A percentile compares a stretch with the other conserved stretches of the same genome.
phyloP scores from a whole-genome alignment of 371 early-diverging fungal species.

The Mortierella sp. region DNA sequence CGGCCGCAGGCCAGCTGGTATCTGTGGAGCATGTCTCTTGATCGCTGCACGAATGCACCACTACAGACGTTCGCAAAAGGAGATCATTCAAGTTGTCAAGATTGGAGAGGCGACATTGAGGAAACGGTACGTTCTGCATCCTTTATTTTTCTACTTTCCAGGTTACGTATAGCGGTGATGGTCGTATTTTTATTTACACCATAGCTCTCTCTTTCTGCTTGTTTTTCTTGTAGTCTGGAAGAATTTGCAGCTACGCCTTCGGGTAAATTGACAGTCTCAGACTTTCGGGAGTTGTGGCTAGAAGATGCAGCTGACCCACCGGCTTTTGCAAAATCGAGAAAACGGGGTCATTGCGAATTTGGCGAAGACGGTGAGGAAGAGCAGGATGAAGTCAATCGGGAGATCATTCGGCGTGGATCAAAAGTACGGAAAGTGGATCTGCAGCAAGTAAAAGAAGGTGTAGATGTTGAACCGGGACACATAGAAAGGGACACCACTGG shows the following conservation, averaged over 20 bases:
- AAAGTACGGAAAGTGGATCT: slow-evolving; percentile 18
- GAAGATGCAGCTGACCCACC: slow-evolving; percentile 94
- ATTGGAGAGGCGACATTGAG: slow-evolving; percentile 93
- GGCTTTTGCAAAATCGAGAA: slow-evolving; percentile 73
- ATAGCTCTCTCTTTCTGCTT: too few relatives aligned
- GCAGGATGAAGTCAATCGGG: slow-evolving; percentile 32
- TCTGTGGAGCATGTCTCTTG: slow-evolving; percentile 97
- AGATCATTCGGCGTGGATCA: slow-evolving; percentile 31
- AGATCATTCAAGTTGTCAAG: slow-evolving; percentile 94
- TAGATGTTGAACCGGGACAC: slow-evolving; percentile 14
- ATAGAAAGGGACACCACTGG: slow-evolving; percentile 16
- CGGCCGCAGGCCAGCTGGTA: slow-evolving; percentile 98
- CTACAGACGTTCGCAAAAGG: slow-evolving; percentile 85
- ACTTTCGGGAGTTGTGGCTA: slow-evolving; percentile 92
- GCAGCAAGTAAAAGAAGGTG: slow-evolving; percentile 33
- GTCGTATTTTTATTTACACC: too few relatives aligned
- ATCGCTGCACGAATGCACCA: slow-evolving; percentile 97
- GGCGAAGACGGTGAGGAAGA: slow-evolving; percentile 34
- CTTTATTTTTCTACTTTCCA: too few relatives aligned
- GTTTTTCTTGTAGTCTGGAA: slow-evolving; percentile 65
- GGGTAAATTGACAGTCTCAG: slow-evolving; percentile 84
- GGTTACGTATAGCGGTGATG: too few relatives aligned
- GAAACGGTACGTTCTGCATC: slow-evolving; percentile 64
- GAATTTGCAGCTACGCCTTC: slow-evolving; percentile 94
- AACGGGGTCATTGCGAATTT: slow-evolving; percentile 44